Evolutionary conservation across 306 rosid species (phyloP).

Genomic region (Glycyrrhiza uralensis): DNA sequence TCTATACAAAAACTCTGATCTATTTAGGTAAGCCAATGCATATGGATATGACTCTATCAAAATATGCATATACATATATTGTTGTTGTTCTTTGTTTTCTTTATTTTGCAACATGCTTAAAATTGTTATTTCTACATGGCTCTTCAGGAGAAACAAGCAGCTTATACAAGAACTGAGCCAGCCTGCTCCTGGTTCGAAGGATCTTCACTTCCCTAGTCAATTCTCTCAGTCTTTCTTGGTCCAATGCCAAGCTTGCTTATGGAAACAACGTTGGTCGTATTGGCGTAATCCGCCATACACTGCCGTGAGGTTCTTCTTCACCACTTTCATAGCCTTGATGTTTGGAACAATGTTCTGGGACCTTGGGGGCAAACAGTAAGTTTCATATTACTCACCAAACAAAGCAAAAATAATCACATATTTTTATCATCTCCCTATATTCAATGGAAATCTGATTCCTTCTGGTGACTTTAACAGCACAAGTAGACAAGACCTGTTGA

Average conservation of each 20-base stretch:
- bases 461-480: neutral
- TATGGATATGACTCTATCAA: neutral
- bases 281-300: slow-evolving; percentile 57
- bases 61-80: too few species aligned
- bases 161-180: slow-evolving; percentile 58
- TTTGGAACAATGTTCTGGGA: slow-evolving; percentile 49
- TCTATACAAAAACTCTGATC: slow-evolving; percentile 51
- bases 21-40: slow-evolving; percentile 39
- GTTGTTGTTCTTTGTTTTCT: neutral
- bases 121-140: neutral
- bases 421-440: neutral
- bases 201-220: slow-evolving; percentile 52
- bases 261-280: slow-evolving; percentile 69
- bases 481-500: slow-evolving; percentile 33
- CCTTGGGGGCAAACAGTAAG: slow-evolving; percentile 43
- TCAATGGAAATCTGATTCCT: neutral
- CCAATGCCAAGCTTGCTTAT: slow-evolving; percentile 76
- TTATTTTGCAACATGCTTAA: slow-evolving; percentile 15
- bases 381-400: neutral
- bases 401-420: too few species aligned
- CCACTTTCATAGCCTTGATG: slow-evolving; percentile 37
- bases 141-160: slow-evolving; percentile 72
- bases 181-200: slow-evolving; percentile 57
- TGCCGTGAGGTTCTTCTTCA: slow-evolving; percentile 45
- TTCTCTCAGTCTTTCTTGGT: slow-evolving; percentile 56